Base-by-base conservation (phyloP, 1,139 yeast species). In the Candida mesenterica region DNA sequence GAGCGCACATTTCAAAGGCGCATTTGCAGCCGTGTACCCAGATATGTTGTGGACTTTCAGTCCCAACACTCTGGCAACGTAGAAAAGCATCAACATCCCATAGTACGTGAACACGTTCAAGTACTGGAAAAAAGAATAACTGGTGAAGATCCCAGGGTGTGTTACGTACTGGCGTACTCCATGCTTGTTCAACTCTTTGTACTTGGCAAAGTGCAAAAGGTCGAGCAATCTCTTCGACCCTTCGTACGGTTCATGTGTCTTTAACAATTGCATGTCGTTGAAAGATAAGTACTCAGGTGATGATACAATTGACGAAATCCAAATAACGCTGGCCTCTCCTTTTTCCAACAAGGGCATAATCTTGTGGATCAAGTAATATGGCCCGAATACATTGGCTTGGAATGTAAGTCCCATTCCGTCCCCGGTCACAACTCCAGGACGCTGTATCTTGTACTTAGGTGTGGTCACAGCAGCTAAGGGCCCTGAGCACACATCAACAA, bases 361-460 rank as follows among this genome's bases (percentile, higher is more conserved):
- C 46, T 72, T 81, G 48, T 82, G 85, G 29, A 86, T 65, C 36
- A 92, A 65, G 57, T 82, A 92, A 64, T 86, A 90, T 1, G 97
- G 98, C 0, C 96, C 96, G 61, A 94, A 86, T 10, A 90, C 96
- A 55, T 92, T 92, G 4, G 95, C 95, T 61, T 92, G 96, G 62
- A 92, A 94, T 4, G 89, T 90, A 24, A 85, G 63, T 1, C 98
- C 97, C 68, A 92, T 51, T 0, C 78, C 89, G 49, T 78, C 88
- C n/a, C 51, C 56, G 1, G 95, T 76, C 48, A 72, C 77, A 19
- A 81, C 79, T 2, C 97, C 96, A 3, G 75, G 69, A 40, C 74
- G 69, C 62, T 92, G 97, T 22, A 82, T 72, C 58, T 92, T 90
- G 62, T 85, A 90, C 2, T 80, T 78, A 5, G 95, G 95, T 42